phyloP scores from a whole-genome alignment of 2,329 filamentous ascomycete genomes.

The Trichoderma asperellum region DNA sequence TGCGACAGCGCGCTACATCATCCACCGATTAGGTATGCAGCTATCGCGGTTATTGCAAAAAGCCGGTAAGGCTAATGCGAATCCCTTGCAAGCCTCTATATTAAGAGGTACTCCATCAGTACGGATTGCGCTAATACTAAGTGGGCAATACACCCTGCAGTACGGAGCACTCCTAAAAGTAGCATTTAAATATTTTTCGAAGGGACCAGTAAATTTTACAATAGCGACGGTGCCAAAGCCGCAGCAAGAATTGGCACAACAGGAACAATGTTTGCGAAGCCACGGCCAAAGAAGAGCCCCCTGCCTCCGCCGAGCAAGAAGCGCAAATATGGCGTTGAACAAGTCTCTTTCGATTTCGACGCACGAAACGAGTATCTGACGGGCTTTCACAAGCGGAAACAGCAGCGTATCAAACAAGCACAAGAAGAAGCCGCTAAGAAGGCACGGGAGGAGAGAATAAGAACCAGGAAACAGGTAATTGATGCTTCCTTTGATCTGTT shows the following conservation, averaged over 20 bases:
- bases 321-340: slow-evolving; percentile 70
- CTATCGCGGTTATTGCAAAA: slow-evolving; percentile 20
- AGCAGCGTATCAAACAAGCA: slow-evolving; percentile 80
- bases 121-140: background rate
- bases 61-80: background rate
- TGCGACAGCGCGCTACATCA: slow-evolving; percentile 23
- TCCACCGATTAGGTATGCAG: slow-evolving; percentile 17
- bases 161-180: background rate
- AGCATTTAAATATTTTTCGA: slow-evolving; percentile 1
- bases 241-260: background rate
- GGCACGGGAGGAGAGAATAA: slow-evolving; percentile 75
- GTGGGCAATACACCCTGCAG: background rate
- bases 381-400: slow-evolving; percentile 95
- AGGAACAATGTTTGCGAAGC: slow-evolving; percentile 55
- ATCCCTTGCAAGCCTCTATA: background rate
- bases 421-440: slow-evolving; percentile 79
- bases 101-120: background rate
- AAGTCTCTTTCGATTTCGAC: slow-evolving; percentile 81
- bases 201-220: slow-evolving; percentile 7
- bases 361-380: slow-evolving; percentile 87
- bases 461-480: slow-evolving; percentile 73
- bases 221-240: background rate
- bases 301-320: slow-evolving; percentile 68
- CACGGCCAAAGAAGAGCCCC: slow-evolving; percentile 59
- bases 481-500: background rate